Conservation (phyloP, 2,329 filamentous ascomycete species). For the Cercospora zeina region DNA sequence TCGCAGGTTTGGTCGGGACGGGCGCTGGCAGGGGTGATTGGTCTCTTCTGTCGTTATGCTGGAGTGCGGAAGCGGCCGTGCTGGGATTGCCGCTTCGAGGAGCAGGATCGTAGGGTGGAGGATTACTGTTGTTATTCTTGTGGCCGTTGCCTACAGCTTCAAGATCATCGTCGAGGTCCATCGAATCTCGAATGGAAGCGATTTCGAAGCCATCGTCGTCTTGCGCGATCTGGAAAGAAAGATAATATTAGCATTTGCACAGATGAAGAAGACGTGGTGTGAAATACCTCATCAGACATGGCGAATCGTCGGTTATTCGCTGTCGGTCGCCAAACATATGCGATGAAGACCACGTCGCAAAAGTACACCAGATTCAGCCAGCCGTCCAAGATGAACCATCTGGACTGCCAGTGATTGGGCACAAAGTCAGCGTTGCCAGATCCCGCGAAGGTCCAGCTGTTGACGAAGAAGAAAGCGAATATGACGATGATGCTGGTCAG, state of each 20-base stretch:
- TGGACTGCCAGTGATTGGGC: constrained; percentile 92
- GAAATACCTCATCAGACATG: constrained; percentile 85
- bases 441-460: constrained; percentile 91
- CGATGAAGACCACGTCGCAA: constrained; percentile 86
- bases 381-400: constrained; percentile 96
- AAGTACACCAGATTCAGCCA: constrained; percentile 98
- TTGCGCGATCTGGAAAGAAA: constrained; percentile 69
- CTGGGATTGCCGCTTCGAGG: constrained; percentile 27
- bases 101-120: constrained; percentile 45
- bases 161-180: constrained; percentile 60
- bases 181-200: constrained; percentile 77
- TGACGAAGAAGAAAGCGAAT: constrained; percentile 98
- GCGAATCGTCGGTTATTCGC: constrained; percentile 96
- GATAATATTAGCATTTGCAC: constrained; percentile 8
- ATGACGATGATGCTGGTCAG: constrained; percentile 89
- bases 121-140: constrained; percentile 31
- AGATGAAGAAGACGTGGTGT: constrained; percentile 37
- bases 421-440: constrained; percentile 83
- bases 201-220: constrained; percentile 99
- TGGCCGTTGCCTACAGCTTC: constrained; percentile 41
- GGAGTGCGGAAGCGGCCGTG: constrained; percentile 1
- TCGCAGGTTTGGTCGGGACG: constrained; percentile 50
- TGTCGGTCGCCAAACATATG: constrained; percentile 94
- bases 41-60: constrained; percentile 35
- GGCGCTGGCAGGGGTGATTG: constrained; percentile 56